These are phyloP conservation scores for Fraxinus velutina DNA, from an alignment of 305 asterid genomes.

Conservation along the genomic window DNA sequence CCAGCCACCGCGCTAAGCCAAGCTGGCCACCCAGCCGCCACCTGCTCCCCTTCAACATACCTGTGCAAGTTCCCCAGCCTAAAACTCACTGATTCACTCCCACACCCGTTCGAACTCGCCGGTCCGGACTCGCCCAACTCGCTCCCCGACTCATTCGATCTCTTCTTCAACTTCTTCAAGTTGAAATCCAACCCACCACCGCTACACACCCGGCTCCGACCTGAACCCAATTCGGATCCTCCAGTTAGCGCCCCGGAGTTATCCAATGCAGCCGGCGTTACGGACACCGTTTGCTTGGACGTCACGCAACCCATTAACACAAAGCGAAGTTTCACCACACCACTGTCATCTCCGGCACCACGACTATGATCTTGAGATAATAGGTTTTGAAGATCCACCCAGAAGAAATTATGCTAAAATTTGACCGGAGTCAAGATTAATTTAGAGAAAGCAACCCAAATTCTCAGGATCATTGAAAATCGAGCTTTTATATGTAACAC, in stretches of 20 bases:
- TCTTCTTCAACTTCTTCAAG: constrained; percentile 81
- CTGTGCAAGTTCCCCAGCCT: constrained; percentile 76
- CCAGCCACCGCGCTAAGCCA: constrained; percentile 99
- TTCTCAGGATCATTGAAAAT: constrained; percentile 23
- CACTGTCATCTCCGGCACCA: constrained; percentile 19
- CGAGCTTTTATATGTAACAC: constrained; percentile 22
- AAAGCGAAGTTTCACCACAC: constrained; percentile 27
- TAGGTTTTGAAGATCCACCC: constrained; percentile 26
- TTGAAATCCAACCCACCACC: constrained; percentile 65
- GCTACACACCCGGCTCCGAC: constrained; percentile 64
- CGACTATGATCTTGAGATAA: neutral
- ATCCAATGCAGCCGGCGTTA: constrained; percentile 80
- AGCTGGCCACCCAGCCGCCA: constrained; percentile 99
- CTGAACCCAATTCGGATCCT: constrained; percentile 52
- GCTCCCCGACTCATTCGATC: constrained; percentile 62
- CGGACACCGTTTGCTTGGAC: constrained; percentile 76
- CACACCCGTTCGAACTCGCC: constrained; percentile 63
- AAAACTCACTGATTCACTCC: constrained; percentile 80
- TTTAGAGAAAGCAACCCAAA: constrained; percentile 21
- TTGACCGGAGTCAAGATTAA: constrained; percentile 41
- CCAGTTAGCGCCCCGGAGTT: constrained; percentile 62
- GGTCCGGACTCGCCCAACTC: constrained; percentile 78
- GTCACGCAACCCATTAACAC: constrained; percentile 85
- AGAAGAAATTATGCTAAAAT: constrained; percentile 39
- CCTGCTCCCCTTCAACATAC: constrained; percentile 84